These are phyloP conservation scores for Solanum chilense DNA, from an alignment of 257 asterid species.

Conservation along the genomic window DNA sequence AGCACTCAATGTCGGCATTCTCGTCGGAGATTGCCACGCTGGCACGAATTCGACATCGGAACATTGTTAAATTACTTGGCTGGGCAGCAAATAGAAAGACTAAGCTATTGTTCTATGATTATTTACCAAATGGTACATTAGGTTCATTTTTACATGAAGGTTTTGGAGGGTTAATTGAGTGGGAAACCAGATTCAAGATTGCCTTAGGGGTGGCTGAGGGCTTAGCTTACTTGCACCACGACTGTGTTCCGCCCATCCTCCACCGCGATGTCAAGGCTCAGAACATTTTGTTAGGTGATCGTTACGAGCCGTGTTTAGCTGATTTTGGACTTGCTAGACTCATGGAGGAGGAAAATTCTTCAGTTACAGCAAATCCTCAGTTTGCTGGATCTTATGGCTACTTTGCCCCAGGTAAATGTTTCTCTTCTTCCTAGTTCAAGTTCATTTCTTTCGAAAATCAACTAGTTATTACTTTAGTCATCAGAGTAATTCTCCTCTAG, in stretches of 20 bases:
- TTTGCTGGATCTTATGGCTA: slow-evolving; percentile 89
- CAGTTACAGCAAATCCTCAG: slow-evolving; percentile 45
- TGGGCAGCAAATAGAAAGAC: slow-evolving; percentile 69
- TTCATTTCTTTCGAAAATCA: not conserved
- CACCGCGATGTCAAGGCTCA: slow-evolving; percentile 68
- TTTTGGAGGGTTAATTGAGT: slow-evolving; percentile 32
- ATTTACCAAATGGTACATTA: slow-evolving; percentile 49
- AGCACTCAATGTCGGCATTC: slow-evolving; percentile 36
- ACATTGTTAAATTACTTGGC: slow-evolving; percentile 58
- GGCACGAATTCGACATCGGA: slow-evolving; percentile 62
- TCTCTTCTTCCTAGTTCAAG: not conserved
- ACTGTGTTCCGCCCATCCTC: slow-evolving; percentile 65
- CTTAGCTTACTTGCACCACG: slow-evolving; percentile 68
- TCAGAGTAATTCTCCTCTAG: not conserved
- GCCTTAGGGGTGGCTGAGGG: slow-evolving; percentile 77
- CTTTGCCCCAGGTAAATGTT: slow-evolving; percentile 67
- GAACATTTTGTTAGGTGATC: slow-evolving; percentile 54
- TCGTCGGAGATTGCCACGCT: slow-evolving; percentile 60
- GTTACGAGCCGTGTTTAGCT: slow-evolving; percentile 58
- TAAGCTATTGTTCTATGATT: slow-evolving; percentile 67
- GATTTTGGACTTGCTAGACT: slow-evolving; percentile 85
- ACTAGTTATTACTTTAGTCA: not conserved
- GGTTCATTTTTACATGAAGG: slow-evolving; percentile 45
- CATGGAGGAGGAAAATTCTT: slow-evolving; percentile 37
- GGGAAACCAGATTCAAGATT: slow-evolving; percentile 68